Evolutionary conservation across 768 basidiomycete species (phyloP).

Genomic region (Collybia sordida): DNA sequence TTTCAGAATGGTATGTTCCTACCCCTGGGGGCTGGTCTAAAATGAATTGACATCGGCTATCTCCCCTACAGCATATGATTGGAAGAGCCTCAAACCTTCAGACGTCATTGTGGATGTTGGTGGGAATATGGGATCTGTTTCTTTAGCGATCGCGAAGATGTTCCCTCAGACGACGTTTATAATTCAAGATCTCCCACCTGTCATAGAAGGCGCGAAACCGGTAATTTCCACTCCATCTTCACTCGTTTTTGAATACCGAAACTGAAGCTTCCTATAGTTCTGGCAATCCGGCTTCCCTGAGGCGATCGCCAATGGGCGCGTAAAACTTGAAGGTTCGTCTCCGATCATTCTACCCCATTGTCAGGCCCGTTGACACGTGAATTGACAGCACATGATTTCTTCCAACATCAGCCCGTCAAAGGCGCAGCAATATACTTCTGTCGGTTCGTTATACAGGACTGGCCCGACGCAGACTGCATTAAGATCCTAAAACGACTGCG

Average conservation of each 20-base stretch:
- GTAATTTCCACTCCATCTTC: constrained; percentile 13
- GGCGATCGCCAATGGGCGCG: constrained; percentile 20
- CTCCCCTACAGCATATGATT: constrained; percentile 17
- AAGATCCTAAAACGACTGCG: constrained; percentile 23
- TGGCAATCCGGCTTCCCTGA: constrained; percentile 23
- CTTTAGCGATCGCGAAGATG: constrained; percentile 24
- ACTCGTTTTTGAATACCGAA: no score
- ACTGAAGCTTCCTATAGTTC: constrained; percentile 17
- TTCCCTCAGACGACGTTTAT: constrained; percentile 30
- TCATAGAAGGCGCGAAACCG: constrained; percentile 22
- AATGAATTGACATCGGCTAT: background rate
- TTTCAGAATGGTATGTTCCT: constrained; percentile 23
- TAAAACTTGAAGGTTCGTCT: constrained; percentile 25
- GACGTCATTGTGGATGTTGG: constrained; percentile 33
- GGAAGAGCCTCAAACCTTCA: constrained; percentile 13
- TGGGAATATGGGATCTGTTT: constrained; percentile 30
- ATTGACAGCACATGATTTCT: constrained; percentile 32
- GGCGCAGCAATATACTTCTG: constrained; percentile 24
- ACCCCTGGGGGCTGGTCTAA: no score
- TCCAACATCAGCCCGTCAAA: constrained; percentile 25
- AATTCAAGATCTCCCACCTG: constrained; percentile 33
- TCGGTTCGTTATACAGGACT: constrained; percentile 33
- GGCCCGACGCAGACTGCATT: constrained; percentile 18
- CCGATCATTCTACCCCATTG: no score
- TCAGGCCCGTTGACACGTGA: no score